These are phyloP conservation scores for Rhynchosporium secalis DNA, from an alignment of 2,329 filamentous ascomycete species.

Conservation along the genomic window DNA sequence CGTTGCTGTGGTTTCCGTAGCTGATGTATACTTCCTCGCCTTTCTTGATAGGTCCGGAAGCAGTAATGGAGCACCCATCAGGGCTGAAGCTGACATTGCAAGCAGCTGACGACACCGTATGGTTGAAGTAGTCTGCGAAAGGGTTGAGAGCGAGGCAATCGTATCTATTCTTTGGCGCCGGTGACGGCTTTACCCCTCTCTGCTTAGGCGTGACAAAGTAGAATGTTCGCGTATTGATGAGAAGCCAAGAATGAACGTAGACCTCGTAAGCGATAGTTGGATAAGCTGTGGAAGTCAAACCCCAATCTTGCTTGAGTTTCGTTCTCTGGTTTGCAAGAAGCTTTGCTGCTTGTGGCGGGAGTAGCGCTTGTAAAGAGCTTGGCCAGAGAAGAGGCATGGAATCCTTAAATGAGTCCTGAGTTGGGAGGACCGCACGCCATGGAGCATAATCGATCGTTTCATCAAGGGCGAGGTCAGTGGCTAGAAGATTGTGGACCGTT, in stretches of 20 bases:
- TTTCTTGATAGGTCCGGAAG: slow-evolving; percentile 49
- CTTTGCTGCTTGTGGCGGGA: slow-evolving; percentile 47
- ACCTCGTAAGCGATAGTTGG: slow-evolving; percentile 42
- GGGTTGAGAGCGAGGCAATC: slow-evolving; percentile 71
- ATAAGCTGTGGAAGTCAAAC: slow-evolving; percentile 44
- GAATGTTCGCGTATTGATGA: slow-evolving; percentile 64
- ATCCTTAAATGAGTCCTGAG: slow-evolving; percentile 55
- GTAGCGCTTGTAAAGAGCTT: slow-evolving; percentile 43
- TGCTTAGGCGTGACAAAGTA: slow-evolving; percentile 46
- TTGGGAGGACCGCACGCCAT: slow-evolving; percentile 71
- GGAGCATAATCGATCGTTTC: slow-evolving; percentile 47
- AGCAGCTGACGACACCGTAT: slow-evolving; percentile 40
- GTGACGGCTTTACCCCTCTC: slow-evolving; percentile 33
- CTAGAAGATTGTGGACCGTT: slow-evolving; percentile 70
- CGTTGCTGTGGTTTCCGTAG: slow-evolving; percentile 71
- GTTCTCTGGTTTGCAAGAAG: slow-evolving; percentile 56
- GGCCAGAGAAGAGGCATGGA: slow-evolving; percentile 60
- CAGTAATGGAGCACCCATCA: slow-evolving; percentile 55
- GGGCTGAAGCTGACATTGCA: slow-evolving; percentile 52
- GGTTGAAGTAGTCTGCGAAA: slow-evolving; percentile 72
- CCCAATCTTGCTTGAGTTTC: slow-evolving; percentile 54
- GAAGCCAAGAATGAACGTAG: slow-evolving; percentile 58
- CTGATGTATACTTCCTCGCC: slow-evolving; percentile 68
- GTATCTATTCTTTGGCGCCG: slow-evolving; percentile 40
- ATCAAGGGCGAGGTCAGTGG: slow-evolving; percentile 64